Conservation (phyloP, 306 rosid genomes). For the Malus domestica region ASM211411v1 NC_041803.1:14561001-14561500, state of each 20-base stretch:
- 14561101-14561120: neutral
- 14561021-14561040: conserved; percentile 3
- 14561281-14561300: neutral
- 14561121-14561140: neutral
- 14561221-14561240: neutral
- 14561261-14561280: neutral
- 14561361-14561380: neutral
- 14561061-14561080: conserved; percentile 94
- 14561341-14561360: neutral
- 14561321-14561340: neutral
- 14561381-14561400: conserved; percentile 62
- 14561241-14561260: neutral
- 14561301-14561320: neutral
- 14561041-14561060: conserved; percentile 65
- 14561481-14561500: conserved; percentile 32
- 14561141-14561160: neutral
- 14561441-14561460: conserved; percentile 96
- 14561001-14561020: conserved; percentile 5
- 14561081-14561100: conserved; percentile 87
- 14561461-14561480: conserved; percentile 69
- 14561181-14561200: neutral
- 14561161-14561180: neutral
- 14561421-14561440: conserved; percentile 78
- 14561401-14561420: conserved; percentile 80
- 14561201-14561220: neutral